Conservation (phyloP, 2,329 filamentous ascomycete species). For the Cladosporium sphaerospermum region DNA sequence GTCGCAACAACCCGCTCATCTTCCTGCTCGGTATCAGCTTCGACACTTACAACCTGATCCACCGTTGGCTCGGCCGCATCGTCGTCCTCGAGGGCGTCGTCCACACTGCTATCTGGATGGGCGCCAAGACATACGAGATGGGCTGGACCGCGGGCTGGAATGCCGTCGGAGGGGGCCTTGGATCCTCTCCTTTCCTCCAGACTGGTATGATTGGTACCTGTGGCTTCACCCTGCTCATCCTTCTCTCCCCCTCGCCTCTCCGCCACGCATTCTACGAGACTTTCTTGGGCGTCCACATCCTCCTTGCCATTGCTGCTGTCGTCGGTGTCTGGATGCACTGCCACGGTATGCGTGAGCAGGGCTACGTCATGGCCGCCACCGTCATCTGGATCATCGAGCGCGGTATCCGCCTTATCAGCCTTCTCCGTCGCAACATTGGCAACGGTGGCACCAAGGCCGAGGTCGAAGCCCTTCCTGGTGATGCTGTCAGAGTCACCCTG, state of each 20-base stretch:
- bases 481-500: conserved; percentile 67
- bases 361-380: conserved; percentile 56
- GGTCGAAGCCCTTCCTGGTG: conserved; percentile 69
- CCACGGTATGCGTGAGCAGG: conserved; percentile 50
- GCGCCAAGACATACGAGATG: conserved; percentile 41
- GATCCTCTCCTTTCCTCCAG: conserved; percentile 44
- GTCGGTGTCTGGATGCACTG: conserved; percentile 63
- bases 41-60: conserved; percentile 75
- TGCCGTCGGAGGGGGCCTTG: conserved; percentile 36
- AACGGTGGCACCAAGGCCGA: conserved; percentile 61
- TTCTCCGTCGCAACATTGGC: conserved; percentile 62
- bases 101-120: conserved; percentile 57
- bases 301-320: conserved; percentile 53
- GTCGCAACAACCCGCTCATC: conserved; percentile 74
- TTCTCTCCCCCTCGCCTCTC: conserved; percentile 65
- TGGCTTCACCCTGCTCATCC: conserved; percentile 56
- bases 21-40: conserved; percentile 66
- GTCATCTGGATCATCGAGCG: conserved; percentile 65
- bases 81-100: conserved; percentile 62
- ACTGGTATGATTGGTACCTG: conserved; percentile 58
- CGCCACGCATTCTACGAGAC: conserved; percentile 75
- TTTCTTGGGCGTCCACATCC: conserved; percentile 68
- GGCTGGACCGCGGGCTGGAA: conserved; percentile 45
- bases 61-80: conserved; percentile 74
- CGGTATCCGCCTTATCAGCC: conserved; percentile 49